Evolutionary conservation across 371 early-diverging fungal genomes (phyloP), one percentile per base, ranked within the genome.

Genomic region (Globomyces sp.): DNA sequence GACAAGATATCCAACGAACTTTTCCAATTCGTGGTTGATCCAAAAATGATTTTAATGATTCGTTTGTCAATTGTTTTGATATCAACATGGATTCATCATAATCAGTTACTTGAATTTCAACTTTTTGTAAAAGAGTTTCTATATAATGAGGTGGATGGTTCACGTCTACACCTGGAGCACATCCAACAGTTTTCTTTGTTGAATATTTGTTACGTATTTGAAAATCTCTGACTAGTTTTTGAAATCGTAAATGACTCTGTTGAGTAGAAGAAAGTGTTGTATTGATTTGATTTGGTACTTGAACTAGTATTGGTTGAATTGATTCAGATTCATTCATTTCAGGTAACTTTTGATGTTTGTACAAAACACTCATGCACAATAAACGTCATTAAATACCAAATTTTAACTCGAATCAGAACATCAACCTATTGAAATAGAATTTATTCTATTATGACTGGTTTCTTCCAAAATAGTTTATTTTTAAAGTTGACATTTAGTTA

Each of bases 1-100:
- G 13, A 49, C 13, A n/a, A 10, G 13, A 40, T 36, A 57, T 57
- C 58, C 58, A 57, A 36, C 58, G 13, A 13, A 57, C 58, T 57
- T 13, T 57, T 11, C 13, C 49, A 11, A 49, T 11, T 13, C 49
- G 49, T 13, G 49, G 49, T 13, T 49, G 11, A 13, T 11, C 49
- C 49, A 49, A 13, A 49, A 49, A 49, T n/a, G 11, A 11, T n/a
- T 49, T 34, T n/a, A 49, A 34, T n/a, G 49, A n/a, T n/a, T 49
- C 49, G 1, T 49, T 49, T 49, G 11, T 49, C 49, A 49, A 49
- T n/a, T 49, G 13, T n/a, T 49, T 49, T 49, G 13, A 11, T n/a
- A 34, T 34, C 13, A 49, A 11, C 11, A n/a, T n/a, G 49, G 11
- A 11, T n/a, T 49, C n/a, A 34, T 49, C 49, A 34, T 49, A 49